A percentile compares a stretch with the other conserved stretches of the same genome.
Conservation (phyloP, 2,329 filamentous ascomycete species). For the Aureobasidium sp. region DNA sequence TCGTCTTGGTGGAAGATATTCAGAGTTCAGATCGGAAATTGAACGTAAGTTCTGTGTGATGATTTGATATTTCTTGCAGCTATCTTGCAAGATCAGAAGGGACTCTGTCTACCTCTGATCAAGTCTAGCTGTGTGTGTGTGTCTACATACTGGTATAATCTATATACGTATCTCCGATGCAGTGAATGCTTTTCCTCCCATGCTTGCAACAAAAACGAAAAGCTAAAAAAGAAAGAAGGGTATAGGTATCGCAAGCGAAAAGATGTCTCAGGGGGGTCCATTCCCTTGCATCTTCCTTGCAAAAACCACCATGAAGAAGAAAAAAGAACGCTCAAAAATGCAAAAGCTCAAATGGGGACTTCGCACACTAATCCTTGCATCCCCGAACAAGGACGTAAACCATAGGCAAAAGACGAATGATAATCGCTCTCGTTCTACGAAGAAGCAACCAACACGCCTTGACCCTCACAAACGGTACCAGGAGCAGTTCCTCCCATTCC, state of each 20-base stretch:
- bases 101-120: background rate
- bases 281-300: background rate
- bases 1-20: too few species aligned
- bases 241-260: too few species aligned
- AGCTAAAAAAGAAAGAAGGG: background rate
- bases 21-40: too few species aligned
- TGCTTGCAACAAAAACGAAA: background rate
- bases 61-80: too few species aligned
- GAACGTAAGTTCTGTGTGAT: too few species aligned
- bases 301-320: background rate
- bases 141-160: conserved; percentile 9
- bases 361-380: background rate
- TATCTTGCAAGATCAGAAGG: background rate
- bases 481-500: conserved; percentile 24
- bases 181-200: background rate
- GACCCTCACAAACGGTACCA: conserved; percentile 17
- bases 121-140: background rate
- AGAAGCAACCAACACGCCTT: conserved; percentile 19
- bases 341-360: background rate
- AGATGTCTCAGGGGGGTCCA: background rate
- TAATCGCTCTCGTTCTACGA: background rate
- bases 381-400: background rate
- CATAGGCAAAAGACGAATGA: background rate
- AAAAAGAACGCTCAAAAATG: background rate
- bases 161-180: background rate